Evolutionary conservation across 306 rosid species (phyloP).

Genomic region (Senna tora): DNA sequence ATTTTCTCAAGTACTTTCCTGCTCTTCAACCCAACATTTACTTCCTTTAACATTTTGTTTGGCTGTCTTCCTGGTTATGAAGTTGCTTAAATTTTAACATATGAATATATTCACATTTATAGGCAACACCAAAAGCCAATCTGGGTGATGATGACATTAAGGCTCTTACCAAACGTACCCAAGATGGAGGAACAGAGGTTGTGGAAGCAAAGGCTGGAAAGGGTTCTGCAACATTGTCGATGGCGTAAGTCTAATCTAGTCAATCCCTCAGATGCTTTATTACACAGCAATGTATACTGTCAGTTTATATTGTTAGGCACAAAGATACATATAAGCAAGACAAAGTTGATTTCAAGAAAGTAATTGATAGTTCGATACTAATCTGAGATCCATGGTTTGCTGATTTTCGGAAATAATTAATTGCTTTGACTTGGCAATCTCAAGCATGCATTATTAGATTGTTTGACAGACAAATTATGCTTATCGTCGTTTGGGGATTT

Average conservation of each 20-base stretch:
- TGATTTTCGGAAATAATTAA: not conserved
- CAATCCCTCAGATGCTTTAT: not conserved
- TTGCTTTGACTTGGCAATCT: not conserved
- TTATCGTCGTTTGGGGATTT: not conserved
- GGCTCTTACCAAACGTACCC: conserved; percentile 93
- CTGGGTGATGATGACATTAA: conserved; percentile 60
- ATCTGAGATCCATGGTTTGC: not conserved
- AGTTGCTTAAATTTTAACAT: conserved; percentile 15
- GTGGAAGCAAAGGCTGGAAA: conserved; percentile 99
- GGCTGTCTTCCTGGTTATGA: conserved; percentile 15
- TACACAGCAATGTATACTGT: not conserved
- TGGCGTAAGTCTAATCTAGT: conserved; percentile 77
- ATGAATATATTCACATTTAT: conserved; percentile 19
- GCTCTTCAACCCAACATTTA: not conserved
- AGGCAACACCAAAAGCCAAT: conserved; percentile 90
- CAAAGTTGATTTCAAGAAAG: not conserved
- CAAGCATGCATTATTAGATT: not conserved
- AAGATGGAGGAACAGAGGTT: conserved; percentile 99
- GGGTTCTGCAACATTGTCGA: conserved; percentile 97
- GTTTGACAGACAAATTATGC: not conserved
- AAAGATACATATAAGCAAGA: not conserved
- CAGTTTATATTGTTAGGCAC: not conserved
- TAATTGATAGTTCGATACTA: not conserved
- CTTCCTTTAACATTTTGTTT: conserved; percentile 20
- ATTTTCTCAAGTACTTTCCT: conserved; percentile 80